Percentiles rank a stretch among this genome's conserved stretches.
phyloP scores from a whole-genome alignment of 352 stramenopile genomes.

The Phytophthora palmivora region DNA sequence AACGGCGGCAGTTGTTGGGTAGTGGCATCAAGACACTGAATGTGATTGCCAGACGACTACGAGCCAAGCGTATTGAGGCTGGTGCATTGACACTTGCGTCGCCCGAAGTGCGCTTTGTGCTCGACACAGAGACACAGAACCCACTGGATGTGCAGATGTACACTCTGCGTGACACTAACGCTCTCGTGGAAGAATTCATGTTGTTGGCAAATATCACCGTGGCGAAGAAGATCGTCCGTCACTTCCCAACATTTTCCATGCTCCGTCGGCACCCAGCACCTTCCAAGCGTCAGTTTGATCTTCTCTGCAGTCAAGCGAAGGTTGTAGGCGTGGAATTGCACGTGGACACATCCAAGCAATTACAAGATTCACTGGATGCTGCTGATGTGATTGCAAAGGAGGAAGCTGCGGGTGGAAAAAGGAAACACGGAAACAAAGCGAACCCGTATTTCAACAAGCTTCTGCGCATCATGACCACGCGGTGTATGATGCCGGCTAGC shows the following conservation, averaged over 20 bases:
- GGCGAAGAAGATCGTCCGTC: conserved; percentile 93
- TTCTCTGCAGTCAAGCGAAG: conserved; percentile 83
- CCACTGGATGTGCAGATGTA: conserved; percentile 98
- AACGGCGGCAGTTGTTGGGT: conserved; percentile 62
- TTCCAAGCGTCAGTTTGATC: conserved; percentile 94
- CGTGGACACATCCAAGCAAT: conserved; percentile 81
- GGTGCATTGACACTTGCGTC: conserved; percentile 98
- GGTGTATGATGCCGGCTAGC: conserved; percentile 98
- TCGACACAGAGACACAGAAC: conserved; percentile 99
- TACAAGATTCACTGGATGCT: conserved; percentile 85
- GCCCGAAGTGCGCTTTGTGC: conserved; percentile 96
- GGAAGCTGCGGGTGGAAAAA: conserved; percentile 27
- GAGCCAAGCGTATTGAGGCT: conserved; percentile 93
- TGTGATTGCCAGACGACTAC: conserved; percentile 91
- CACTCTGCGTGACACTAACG: conserved; percentile 94
- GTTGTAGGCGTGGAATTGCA: conserved; percentile 81
- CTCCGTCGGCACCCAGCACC: conserved; percentile 95
- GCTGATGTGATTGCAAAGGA: conserved; percentile 57
- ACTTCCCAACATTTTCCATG: conserved; percentile 96
- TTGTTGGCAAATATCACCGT: conserved; percentile 99
- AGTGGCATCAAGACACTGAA: conserved; percentile 93
- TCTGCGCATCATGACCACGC: conserved; percentile 95
- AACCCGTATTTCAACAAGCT: conserved; percentile 99
- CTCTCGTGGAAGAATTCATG: conserved; percentile 99
- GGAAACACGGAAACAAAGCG: conserved; percentile 44